These are phyloP conservation scores for Kodamaea suecica DNA, from an alignment of 1,139 yeast species.

Conservation along the genomic window DNA sequence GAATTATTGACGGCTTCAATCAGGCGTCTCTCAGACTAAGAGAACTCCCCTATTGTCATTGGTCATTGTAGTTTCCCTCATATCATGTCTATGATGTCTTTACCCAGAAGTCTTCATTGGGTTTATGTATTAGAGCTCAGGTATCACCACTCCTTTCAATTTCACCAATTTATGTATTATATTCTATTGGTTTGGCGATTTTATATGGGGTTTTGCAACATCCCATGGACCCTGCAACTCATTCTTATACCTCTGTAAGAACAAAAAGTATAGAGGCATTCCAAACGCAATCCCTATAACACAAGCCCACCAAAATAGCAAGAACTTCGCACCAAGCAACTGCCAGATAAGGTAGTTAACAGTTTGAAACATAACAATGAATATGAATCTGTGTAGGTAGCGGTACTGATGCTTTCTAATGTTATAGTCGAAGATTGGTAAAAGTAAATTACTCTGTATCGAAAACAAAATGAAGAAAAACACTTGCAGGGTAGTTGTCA, in stretches of 20 bases:
- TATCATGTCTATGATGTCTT: too few species aligned
- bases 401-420: conserved; percentile 37
- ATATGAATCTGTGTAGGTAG: conserved; percentile 32
- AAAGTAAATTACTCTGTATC: conserved; percentile 65
- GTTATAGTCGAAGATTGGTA: conserved; percentile 68
- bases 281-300: conserved; percentile 51
- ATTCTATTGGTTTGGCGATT: too few species aligned
- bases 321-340: conserved; percentile 39
- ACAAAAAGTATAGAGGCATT: conserved; percentile 68
- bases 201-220: conserved; percentile 65
- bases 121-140: too few species aligned
- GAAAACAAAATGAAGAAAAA: conserved; percentile 78
- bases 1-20: too few species aligned
- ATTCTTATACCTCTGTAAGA: conserved; percentile 76
- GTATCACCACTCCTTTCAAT: too few species aligned
- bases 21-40: too few species aligned
- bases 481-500: conserved; percentile 69
- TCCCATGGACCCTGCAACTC: conserved; percentile 96
- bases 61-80: too few species aligned
- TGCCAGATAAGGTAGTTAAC: conserved; percentile 23
- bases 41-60: too few species aligned
- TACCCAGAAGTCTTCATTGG: too few species aligned
- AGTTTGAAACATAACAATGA: conserved; percentile 20
- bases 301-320: conserved; percentile 48
- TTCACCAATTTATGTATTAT: too few species aligned